Base-by-base conservation (phyloP, 805 yeast species). In the Wickerhamiella alocasiicola region DNA sequence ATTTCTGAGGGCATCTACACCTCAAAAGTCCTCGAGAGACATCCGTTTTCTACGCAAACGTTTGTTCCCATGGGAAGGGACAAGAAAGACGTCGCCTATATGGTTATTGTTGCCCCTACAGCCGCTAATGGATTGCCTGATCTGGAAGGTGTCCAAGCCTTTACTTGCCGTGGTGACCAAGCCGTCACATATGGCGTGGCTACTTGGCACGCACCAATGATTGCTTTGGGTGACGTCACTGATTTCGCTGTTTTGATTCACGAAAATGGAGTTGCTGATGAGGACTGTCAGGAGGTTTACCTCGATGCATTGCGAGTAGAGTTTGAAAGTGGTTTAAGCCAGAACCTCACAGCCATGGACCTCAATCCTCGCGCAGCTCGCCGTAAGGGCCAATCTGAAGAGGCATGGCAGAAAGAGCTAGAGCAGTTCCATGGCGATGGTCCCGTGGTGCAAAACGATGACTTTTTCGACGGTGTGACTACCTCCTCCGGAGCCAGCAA, bases 121-220 rank as follows among this genome's bases (percentile, higher is more conserved):
- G 52, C 46, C 11, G 36, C 45, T 5, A 59, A 64, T 49, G 63
- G 63, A 2, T 57, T 76, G 31, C 95, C 95, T 0, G 68, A 72
- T n/a, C 13, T 47, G 12, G 49, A 61, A 2, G 60, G 71, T 0
- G 51, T 78, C 9, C 68, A 64, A 48, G 94, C 94, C 0, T 87
- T 85, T 52, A 49, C 74, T 5, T 82, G 87, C 48, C 68, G 62
- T 42, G 95, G 94, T 0, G 78, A 81, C 55, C 95, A 85, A 54
- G 81, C 94, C 0, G 84, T 87, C 3, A 87, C 95, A 0, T 85
- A 85, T 56, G 93, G 85, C 0, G 72, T 47, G 9, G 83, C 80
- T 1, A 72, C 78, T 4, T 87, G 97, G 97, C 97, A 87, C 56
- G 94, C 96, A 0, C 96, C 97, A 3, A 87, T 87, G 97, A 78